A percentile compares a stretch with the other conserved stretches of the same genome.
Conservation (phyloP, 345 rosid genomes). For the Citrus sp. region DNA sequence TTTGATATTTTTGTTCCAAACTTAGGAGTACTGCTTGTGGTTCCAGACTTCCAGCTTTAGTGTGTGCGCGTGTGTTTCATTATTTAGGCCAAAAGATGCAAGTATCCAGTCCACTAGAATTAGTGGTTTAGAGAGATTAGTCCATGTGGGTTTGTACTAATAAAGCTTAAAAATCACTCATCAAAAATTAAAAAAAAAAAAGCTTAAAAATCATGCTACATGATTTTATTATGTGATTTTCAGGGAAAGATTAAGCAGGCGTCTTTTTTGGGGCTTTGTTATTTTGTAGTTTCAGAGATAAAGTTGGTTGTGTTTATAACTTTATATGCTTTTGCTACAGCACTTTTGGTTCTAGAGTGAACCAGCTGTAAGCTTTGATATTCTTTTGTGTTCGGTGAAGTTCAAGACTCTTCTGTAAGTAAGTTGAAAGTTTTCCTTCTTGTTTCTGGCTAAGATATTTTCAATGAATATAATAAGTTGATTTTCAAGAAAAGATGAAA, state of each 20-base stretch:
- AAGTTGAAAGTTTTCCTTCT: background rate
- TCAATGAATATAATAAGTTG: background rate
- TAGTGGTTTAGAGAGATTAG: constrained; percentile 5
- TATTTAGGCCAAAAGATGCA: background rate
- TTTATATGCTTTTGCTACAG: background rate
- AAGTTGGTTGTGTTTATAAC: constrained; percentile 14
- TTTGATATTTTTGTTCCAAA: background rate
- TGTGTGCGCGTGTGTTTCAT: background rate
- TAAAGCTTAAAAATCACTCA: too few species aligned
- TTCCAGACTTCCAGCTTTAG: background rate
- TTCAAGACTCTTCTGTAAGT: constrained; percentile 20
- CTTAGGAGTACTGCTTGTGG: background rate
- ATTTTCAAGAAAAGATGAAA: constrained; percentile 50
- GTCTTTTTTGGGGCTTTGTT: constrained; percentile 11
- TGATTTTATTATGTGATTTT: constrained; percentile 37
- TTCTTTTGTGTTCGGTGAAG: constrained; percentile 24
- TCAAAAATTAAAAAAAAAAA: background rate
- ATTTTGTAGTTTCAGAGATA: constrained; percentile 21
- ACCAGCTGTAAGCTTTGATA: constrained; percentile 5
- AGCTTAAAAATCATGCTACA: constrained; percentile 21
- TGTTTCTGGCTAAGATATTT: background rate
- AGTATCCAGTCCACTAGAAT: constrained; percentile 10
- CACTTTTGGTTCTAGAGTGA: constrained; percentile 19
- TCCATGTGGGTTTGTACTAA: constrained; percentile 21
- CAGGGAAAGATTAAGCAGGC: constrained; percentile 23